Conservation (phyloP, 768 basidiomycete species). For the Dentipellis fragilis region DNA sequence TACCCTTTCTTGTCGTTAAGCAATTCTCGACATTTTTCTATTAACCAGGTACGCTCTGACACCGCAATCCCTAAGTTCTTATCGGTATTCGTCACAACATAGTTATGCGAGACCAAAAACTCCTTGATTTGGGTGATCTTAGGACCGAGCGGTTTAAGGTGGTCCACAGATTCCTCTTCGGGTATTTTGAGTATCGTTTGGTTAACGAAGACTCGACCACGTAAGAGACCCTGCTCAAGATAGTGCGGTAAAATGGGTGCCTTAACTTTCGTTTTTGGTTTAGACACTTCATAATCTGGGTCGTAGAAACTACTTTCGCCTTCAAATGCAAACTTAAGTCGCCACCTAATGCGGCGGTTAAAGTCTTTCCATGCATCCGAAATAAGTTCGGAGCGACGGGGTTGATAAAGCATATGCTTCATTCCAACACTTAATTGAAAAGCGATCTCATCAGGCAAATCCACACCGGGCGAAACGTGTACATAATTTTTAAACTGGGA, state of each 20-base stretch:
- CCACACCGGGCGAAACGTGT: background rate
- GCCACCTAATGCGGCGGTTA: background rate
- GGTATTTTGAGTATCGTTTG: background rate
- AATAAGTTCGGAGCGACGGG: background rate
- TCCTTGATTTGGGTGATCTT: background rate
- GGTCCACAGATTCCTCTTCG: background rate
- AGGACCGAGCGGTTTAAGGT: background rate
- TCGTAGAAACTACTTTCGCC: background rate
- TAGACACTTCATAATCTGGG: background rate
- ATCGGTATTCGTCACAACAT: background rate
- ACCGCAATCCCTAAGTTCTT: slow-evolving; percentile 1
- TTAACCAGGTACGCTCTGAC: background rate
- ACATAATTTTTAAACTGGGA: background rate
- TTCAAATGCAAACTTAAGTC: background rate
- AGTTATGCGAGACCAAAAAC: background rate
- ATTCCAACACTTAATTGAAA: background rate
- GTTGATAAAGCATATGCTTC: background rate
- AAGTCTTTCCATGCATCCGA: background rate
- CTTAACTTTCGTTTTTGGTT: too few relatives aligned
- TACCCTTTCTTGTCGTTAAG: background rate
- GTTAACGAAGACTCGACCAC: background rate
- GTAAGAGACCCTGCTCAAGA: background rate
- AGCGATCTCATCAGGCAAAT: background rate
- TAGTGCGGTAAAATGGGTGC: background rate
- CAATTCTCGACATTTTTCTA: background rate